phyloP scores from a whole-genome alignment of 73 alveolate genomes.

The Breviolum minutum region DNA sequence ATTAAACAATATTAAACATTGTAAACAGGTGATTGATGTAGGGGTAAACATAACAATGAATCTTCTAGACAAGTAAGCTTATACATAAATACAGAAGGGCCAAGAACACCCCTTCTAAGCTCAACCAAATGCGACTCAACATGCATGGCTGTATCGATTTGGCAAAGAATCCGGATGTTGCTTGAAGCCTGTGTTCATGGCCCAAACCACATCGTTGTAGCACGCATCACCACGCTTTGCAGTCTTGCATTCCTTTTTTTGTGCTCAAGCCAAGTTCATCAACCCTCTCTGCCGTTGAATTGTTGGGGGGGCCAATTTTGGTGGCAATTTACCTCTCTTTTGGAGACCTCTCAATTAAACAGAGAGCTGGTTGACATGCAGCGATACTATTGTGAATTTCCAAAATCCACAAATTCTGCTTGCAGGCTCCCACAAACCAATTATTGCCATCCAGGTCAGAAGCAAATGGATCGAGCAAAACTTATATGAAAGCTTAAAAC shows the following conservation, averaged over 20 bases:
- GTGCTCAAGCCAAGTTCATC: not conserved
- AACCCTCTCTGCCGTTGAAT: not conserved
- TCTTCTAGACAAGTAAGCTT: no score
- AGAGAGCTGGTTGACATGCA: not conserved
- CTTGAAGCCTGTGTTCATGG: slow-evolving; percentile 14
- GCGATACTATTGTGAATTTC: no score
- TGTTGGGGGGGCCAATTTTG: not conserved
- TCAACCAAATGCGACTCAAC: no score
- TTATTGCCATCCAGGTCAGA: not conserved
- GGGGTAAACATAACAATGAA: no score
- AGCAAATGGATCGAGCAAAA: no score
- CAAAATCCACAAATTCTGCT: not conserved
- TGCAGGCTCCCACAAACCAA: not conserved
- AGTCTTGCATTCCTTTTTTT: slow-evolving; percentile 1
- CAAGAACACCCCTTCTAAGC: no score
- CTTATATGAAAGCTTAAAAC: no score
- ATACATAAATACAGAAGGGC: no score
- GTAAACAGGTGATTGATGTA: no score
- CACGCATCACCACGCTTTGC: slow-evolving; percentile 63
- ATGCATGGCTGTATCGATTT: not conserved
- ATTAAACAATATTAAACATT: not conserved
- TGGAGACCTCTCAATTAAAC: not conserved
- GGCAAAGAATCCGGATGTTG: slow-evolving; percentile 14
- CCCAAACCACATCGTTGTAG: slow-evolving; percentile 75
- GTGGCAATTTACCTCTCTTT: not conserved